Evolutionary conservation across 2,329 filamentous ascomycete species (phyloP).

Genomic region (Exophiala mesophila): DNA sequence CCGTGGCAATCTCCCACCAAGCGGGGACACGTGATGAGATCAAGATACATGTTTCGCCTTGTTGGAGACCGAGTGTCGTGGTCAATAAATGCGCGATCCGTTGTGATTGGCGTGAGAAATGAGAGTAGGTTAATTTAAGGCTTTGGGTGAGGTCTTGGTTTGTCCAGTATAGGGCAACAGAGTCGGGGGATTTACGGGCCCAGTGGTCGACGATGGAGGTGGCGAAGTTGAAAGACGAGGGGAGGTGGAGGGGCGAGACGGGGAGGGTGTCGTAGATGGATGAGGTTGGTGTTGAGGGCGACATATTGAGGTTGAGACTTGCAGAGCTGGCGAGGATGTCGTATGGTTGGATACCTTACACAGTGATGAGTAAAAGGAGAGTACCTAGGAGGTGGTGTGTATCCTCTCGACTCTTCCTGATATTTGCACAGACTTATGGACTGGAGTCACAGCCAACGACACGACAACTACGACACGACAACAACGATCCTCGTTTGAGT

Average conservation of each 20-base stretch:
- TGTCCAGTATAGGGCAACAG: constrained; percentile 37
- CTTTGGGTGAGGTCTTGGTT: constrained; percentile 31
- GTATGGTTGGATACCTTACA: too few species aligned
- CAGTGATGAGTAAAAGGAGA: too few species aligned
- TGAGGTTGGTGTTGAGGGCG: constrained; percentile 1
- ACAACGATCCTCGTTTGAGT: too few species aligned
- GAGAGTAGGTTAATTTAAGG: constrained; percentile 31
- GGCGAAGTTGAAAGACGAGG: constrained; percentile 38
- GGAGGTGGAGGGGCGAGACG: constrained; percentile 14
- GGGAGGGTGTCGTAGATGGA: too few species aligned
- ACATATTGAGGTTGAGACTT: constrained; percentile 8
- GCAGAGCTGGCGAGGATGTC: too few species aligned
- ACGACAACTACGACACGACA: too few species aligned
- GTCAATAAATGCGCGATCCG: constrained; percentile 33
- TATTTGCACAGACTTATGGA: too few species aligned
- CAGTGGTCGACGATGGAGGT: constrained; percentile 39
- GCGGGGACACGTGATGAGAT: constrained; percentile 35
- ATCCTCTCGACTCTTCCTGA: too few species aligned
- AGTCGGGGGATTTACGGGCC: constrained; percentile 29
- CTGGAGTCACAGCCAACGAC: too few species aligned
- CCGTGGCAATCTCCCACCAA: constrained; percentile 40
- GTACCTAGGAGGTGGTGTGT: too few species aligned
- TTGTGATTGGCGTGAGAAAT: constrained; percentile 36
- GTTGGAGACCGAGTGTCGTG: constrained; percentile 28
- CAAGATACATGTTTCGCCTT: constrained; percentile 35